Percentiles rank a stretch among this genome's conserved stretches.
These are phyloP conservation scores for Xylaria arbuscula DNA, from an alignment of 2,329 filamentous ascomycete species.

Conservation along the genomic window DNA sequence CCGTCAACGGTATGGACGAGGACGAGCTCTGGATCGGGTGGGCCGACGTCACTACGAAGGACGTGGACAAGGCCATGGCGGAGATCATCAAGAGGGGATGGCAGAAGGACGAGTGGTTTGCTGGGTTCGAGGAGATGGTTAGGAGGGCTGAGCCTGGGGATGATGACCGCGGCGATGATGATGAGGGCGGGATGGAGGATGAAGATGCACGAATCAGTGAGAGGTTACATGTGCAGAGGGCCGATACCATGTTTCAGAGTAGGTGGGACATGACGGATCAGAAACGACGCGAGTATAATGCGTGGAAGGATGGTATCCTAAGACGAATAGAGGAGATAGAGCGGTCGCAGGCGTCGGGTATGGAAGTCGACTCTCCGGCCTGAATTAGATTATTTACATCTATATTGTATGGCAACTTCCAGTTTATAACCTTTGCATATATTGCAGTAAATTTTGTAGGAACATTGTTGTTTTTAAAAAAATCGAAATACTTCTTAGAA, in stretches of 20 bases:
- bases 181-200: conserved; percentile 51
- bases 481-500: no score
- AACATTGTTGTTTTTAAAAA: no score
- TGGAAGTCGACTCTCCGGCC: conserved; percentile 38
- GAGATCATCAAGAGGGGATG: conserved; percentile 66
- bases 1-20: conserved; percentile 54
- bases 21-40: conserved; percentile 66
- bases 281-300: conserved; percentile 68
- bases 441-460: no score
- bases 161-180: conserved; percentile 44
- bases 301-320: conserved; percentile 73
- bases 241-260: conserved; percentile 80
- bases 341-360: conserved; percentile 36
- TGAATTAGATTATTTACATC: conserved; percentile 10
- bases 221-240: conserved; percentile 59
- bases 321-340: conserved; percentile 64
- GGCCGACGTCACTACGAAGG: conserved; percentile 59
- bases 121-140: conserved; percentile 66
- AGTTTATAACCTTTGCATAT: background rate
- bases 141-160: conserved; percentile 43
- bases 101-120: conserved; percentile 73
- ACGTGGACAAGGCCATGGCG: conserved; percentile 71
- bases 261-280: conserved; percentile 74
- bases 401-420: background rate
- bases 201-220: conserved; percentile 52